These are phyloP conservation scores for Trichoderma koningiopsis DNA, from an alignment of 2,329 filamentous ascomycete species.

Conservation along the genomic window DNA sequence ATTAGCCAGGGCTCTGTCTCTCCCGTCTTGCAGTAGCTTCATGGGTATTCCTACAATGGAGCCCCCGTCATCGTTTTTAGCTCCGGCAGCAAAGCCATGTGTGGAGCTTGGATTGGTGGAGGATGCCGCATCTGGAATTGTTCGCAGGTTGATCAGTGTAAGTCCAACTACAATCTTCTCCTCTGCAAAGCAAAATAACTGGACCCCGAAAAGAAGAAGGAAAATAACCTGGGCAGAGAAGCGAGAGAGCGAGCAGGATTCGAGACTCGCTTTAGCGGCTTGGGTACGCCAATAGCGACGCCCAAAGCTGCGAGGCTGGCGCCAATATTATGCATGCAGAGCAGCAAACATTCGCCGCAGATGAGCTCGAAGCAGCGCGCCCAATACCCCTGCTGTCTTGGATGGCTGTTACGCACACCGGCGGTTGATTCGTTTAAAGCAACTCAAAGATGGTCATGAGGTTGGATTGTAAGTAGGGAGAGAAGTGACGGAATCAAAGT, in stretches of 20 bases:
- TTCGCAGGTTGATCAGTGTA: neutral
- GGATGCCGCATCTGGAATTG: neutral
- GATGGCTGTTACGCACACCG: slow-evolving; percentile 8
- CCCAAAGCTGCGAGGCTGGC: slow-evolving; percentile 6
- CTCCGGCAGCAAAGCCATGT: neutral
- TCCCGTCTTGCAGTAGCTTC: neutral
- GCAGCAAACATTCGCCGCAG: slow-evolving; percentile 5
- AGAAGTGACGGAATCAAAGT: neutral
- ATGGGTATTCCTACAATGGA: neutral
- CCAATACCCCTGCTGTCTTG: slow-evolving; percentile 12
- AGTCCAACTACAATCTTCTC: neutral
- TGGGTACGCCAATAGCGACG: neutral
- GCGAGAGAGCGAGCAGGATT: neutral
- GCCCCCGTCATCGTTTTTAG: slow-evolving; percentile 1
- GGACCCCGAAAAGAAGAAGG: neutral
- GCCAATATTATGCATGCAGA: slow-evolving; percentile 19
- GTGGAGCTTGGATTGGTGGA: neutral
- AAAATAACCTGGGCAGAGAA: neutral
- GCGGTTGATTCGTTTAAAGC: neutral
- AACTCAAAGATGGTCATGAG: neutral
- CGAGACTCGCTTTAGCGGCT: neutral
- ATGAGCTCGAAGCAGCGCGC: neutral
- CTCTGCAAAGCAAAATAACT: neutral
- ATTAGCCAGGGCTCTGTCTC: neutral
- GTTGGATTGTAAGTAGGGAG: neutral